These are phyloP conservation scores for Penicillium cosmopolitanum DNA, from an alignment of 495 filamentous ascomycete genomes.

Conservation along the genomic window DNA sequence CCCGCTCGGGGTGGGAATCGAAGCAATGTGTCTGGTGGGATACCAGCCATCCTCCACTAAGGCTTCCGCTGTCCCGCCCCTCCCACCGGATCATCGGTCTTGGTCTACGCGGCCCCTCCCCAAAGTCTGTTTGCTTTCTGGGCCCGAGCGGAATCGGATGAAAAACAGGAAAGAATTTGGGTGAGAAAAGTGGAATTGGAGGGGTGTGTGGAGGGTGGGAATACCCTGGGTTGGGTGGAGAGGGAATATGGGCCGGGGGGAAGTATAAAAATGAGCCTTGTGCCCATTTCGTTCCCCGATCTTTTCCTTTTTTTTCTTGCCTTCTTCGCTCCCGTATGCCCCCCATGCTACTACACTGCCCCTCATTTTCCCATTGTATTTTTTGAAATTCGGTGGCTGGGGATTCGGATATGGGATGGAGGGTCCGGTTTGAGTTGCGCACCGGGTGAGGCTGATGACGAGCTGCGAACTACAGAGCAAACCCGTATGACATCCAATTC, in stretches of 20 bases:
- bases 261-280: constrained; percentile 27
- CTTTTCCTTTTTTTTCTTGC: constrained; percentile 10
- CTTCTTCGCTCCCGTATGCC: constrained; percentile 11
- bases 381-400: constrained; percentile 43
- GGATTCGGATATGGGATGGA: constrained; percentile 26
- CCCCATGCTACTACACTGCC: constrained; percentile 6
- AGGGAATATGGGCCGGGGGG: constrained; percentile 7
- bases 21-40: constrained; percentile 35
- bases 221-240: constrained; percentile 12
- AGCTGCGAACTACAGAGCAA: constrained; percentile 25
- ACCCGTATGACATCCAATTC: constrained; percentile 23
- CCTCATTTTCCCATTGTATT: constrained; percentile 10
- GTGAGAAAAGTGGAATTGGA: constrained; percentile 13
- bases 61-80: constrained; percentile 37
- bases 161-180: constrained; percentile 3
- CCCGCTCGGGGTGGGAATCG: constrained; percentile 54
- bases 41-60: constrained; percentile 41
- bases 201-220: constrained; percentile 7
- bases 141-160: constrained; percentile 20
- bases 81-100: constrained; percentile 26
- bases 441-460: constrained; percentile 9
- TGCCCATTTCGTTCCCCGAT: constrained; percentile 14
- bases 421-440: constrained; percentile 25
- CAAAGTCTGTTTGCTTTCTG: constrained; percentile 19
- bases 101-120: constrained; percentile 27